Evolutionary conservation across 352 stramenopile genomes (phyloP).

Genomic region (Globisporangium cederbergense): DNA sequence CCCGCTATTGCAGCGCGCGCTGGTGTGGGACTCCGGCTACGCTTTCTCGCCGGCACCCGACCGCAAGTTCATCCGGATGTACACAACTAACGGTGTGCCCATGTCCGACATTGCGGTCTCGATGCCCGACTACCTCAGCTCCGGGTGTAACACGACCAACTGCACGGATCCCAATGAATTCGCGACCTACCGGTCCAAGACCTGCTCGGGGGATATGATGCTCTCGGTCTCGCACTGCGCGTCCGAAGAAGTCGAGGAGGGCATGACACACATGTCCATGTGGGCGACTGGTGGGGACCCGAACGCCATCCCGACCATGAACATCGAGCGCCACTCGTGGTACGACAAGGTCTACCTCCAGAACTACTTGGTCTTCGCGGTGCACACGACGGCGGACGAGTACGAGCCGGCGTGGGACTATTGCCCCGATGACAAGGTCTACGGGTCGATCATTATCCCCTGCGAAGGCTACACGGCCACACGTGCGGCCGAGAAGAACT

Average conservation of each 20-base stretch:
- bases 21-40: slow-evolving; percentile 43
- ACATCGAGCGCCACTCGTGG: slow-evolving; percentile 21
- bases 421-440: slow-evolving; percentile 21
- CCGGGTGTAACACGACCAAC: slow-evolving; percentile 23
- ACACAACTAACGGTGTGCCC: slow-evolving; percentile 20
- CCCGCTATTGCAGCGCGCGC: slow-evolving; percentile 28
- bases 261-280: slow-evolving; percentile 19
- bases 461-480: slow-evolving; percentile 21
- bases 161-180: slow-evolving; percentile 25
- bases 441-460: slow-evolving; percentile 31
- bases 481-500: slow-evolving; percentile 14
- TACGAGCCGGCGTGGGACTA: slow-evolving; percentile 24
- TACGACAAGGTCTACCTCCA: slow-evolving; percentile 7
- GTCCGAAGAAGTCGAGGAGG: slow-evolving; percentile 16
- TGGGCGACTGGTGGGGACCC: slow-evolving; percentile 25
- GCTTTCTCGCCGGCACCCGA: slow-evolving; percentile 12
- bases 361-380: slow-evolving; percentile 16
- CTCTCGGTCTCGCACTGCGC: slow-evolving; percentile 28
- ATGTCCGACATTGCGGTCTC: slow-evolving; percentile 24
- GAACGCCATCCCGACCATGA: slow-evolving; percentile 9
- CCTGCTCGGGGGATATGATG: slow-evolving; percentile 37
- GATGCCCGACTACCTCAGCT: slow-evolving; percentile 22
- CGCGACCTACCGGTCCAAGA: slow-evolving; percentile 12
- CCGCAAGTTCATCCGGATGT: slow-evolving; percentile 20
- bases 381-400: slow-evolving; percentile 15